Percentiles rank a stretch among this genome's conserved stretches.
Evolutionary conservation across 2,329 filamentous ascomycete species (phyloP).

Genomic region (Immersiporthe knoxdaviesiana): DNA sequence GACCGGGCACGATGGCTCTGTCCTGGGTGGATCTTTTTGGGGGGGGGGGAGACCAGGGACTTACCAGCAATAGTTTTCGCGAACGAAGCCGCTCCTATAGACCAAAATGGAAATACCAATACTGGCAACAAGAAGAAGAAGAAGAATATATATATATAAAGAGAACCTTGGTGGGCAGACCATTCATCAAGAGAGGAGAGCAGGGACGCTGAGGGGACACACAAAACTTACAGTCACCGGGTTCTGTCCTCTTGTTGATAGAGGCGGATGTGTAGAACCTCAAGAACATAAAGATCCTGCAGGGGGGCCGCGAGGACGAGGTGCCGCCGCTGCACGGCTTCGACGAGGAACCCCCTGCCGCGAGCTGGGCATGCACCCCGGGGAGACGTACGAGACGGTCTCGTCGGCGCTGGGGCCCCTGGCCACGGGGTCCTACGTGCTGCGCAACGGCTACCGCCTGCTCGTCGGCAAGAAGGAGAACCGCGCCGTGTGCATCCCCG

Average conservation of each 20-base stretch:
- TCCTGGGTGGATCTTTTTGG: too few species aligned
- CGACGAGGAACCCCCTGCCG: conserved; percentile 42
- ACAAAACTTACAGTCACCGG: not conserved
- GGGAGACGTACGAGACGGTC: conserved; percentile 34
- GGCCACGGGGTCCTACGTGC: conserved; percentile 35
- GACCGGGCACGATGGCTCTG: too few species aligned
- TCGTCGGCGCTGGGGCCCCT: conserved; percentile 31
- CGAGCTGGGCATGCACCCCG: conserved; percentile 33
- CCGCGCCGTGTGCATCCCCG: conserved; percentile 44
- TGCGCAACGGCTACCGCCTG: conserved; percentile 36
- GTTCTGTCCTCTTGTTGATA: conserved; percentile 1
- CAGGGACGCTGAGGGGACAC: too few species aligned
- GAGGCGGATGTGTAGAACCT: not conserved
- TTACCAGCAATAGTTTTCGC: not conserved
- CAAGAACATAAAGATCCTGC: conserved; percentile 36
- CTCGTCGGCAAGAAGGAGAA: conserved; percentile 38
- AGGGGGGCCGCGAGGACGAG: conserved; percentile 42
- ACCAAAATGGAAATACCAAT: not conserved
- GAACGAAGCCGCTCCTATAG: not conserved
- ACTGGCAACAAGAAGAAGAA: not conserved
- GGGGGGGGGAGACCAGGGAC: not conserved
- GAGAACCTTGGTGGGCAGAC: not conserved
- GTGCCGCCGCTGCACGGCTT: conserved; percentile 37
- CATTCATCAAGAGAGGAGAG: not conserved
- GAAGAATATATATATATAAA: too few species aligned